Percentiles rank a stretch among this genome's conserved stretches.
These are phyloP conservation scores for Xanthoconium purpureum DNA, from an alignment of 768 basidiomycete genomes.

Conservation along the genomic window DNA sequence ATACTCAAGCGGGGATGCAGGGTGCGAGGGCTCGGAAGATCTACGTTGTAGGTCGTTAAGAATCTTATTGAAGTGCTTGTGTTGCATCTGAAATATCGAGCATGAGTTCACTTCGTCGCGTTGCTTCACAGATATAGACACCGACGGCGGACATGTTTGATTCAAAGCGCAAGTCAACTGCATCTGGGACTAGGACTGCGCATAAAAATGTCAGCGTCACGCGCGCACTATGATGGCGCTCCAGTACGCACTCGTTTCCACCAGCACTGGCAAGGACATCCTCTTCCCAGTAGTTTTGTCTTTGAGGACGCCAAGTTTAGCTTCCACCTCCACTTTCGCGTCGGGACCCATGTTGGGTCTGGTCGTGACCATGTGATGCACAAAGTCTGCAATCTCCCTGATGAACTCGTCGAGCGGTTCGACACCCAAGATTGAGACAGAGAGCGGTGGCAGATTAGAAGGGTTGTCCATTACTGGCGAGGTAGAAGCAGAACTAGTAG, in stretches of 20 bases:
- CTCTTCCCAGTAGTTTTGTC: conserved; percentile 57
- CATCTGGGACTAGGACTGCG: conserved; percentile 66
- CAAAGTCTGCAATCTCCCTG: conserved; percentile 85
- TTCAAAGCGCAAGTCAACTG: conserved; percentile 71
- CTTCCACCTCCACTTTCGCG: conserved; percentile 76
- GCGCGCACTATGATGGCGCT: not conserved
- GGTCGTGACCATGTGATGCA: conserved; percentile 65
- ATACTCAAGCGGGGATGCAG: conserved; percentile 64
- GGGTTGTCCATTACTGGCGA: conserved; percentile 26
- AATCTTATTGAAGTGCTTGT: conserved; percentile 79
- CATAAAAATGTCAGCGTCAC: conserved; percentile 1
- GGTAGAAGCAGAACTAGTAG: conserved; percentile 9
- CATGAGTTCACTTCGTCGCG: conserved; percentile 10
- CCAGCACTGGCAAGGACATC: conserved; percentile 66
- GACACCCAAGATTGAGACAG: conserved; percentile 79
- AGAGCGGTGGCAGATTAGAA: conserved; percentile 55
- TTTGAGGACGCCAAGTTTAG: conserved; percentile 77
- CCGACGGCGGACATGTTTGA: conserved; percentile 89
- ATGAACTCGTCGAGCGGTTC: conserved; percentile 94
- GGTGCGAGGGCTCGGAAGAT: conserved; percentile 50
- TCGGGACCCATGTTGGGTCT: conserved; percentile 52
- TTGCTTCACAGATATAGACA: conserved; percentile 17
- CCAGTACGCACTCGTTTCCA: conserved; percentile 73
- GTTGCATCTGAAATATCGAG: conserved; percentile 60
- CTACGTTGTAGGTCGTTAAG: conserved; percentile 77